Evolutionary conservation across 1,139 yeast genomes (phyloP).

Genomic region (Kodamaea fungicola): DNA sequence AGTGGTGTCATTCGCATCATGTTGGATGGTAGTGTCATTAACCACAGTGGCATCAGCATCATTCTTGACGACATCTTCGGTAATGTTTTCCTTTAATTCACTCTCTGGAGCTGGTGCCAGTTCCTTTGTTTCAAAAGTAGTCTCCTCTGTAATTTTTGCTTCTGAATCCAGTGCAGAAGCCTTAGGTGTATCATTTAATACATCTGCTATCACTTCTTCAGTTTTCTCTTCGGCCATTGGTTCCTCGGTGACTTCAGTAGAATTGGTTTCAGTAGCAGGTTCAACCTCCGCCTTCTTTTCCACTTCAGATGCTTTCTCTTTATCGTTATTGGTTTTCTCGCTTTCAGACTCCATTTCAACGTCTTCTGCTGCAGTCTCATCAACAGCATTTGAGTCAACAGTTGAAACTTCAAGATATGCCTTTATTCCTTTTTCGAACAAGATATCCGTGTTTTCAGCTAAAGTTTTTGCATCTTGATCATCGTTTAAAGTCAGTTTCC

Average conservation of each 20-base stretch:
- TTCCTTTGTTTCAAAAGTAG: not conserved
- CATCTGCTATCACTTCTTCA: no score
- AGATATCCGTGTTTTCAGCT: constrained; percentile 22
- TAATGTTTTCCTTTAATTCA: not conserved
- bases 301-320: not conserved
- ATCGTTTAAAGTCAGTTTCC: constrained; percentile 33
- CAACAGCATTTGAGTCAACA: constrained; percentile 10
- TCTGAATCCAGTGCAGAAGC: not conserved
- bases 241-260: not conserved
- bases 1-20: constrained; percentile 43
- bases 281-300: not conserved
- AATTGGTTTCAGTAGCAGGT: not conserved
- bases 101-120: constrained; percentile 5
- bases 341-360: constrained; percentile 10
- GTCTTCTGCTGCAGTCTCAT: constrained; percentile 9
- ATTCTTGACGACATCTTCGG: constrained; percentile 5
- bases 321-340: constrained; percentile 1
- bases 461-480: constrained; percentile 18
- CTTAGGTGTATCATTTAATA: not conserved
- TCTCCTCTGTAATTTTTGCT: constrained; percentile 6
- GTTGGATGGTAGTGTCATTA: constrained; percentile 43
- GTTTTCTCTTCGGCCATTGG: not conserved
- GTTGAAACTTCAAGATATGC: constrained; percentile 23
- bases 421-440: constrained; percentile 32
- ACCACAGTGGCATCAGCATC: constrained; percentile 38